Evolutionary conservation across 306 rosid genomes (phyloP).

Genomic region (Cucumis hystrix): DNA sequence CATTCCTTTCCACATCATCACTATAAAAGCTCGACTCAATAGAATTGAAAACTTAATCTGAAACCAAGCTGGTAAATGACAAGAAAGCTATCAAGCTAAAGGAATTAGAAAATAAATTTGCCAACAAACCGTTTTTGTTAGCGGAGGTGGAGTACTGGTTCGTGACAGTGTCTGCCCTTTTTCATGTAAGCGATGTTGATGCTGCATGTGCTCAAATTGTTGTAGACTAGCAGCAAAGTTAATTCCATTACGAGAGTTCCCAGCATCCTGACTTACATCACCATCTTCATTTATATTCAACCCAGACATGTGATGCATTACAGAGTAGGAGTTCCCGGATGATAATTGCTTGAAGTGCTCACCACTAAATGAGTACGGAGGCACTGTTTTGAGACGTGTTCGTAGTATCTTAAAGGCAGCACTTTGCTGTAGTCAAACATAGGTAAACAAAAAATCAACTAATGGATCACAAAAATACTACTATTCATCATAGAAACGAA

Average conservation of each 20-base stretch:
- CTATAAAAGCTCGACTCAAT: neutral
- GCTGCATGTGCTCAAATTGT: constrained; percentile 79
- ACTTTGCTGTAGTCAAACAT: constrained; percentile 69
- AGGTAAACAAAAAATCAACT: neutral
- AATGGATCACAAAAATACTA: neutral
- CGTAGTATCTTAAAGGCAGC: constrained; percentile 83
- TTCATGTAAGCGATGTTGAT: constrained; percentile 47
- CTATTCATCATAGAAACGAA: neutral
- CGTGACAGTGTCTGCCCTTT: constrained; percentile 28
- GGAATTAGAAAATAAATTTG: neutral
- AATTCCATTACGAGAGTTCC: constrained; percentile 43
- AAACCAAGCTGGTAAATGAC: neutral
- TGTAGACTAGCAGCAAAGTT: constrained; percentile 57
- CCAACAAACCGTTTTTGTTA: neutral
- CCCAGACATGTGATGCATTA: constrained; percentile 42
- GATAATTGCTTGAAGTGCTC: constrained; percentile 43
- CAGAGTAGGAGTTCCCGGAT: constrained; percentile 48
- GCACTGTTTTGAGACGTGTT: constrained; percentile 86
- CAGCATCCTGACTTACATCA: constrained; percentile 31
- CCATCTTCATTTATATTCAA: constrained; percentile 54
- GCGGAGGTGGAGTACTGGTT: constrained; percentile 14
- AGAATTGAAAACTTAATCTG: neutral
- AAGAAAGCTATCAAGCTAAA: neutral
- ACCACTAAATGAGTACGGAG: constrained; percentile 49
- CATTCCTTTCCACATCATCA: neutral